A percentile compares a stretch with the other conserved stretches of the same genome.
These are phyloP conservation scores for Sporothrix humicola DNA, from an alignment of 2,329 filamentous ascomycete species.

Conservation along the genomic window DNA sequence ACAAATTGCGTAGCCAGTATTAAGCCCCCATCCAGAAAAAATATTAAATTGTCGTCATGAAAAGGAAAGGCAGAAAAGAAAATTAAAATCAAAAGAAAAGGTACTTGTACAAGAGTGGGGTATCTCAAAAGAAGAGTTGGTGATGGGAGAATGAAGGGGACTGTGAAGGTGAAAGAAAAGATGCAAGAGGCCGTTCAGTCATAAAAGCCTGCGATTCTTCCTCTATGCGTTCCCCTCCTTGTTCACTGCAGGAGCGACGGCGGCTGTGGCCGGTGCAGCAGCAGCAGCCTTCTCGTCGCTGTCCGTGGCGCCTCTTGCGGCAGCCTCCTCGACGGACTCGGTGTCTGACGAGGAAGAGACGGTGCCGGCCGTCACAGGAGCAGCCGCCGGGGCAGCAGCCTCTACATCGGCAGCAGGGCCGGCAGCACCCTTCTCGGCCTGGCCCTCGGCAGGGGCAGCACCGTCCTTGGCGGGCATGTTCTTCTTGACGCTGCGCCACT, in stretches of 20 bases:
- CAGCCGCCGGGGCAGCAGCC: background rate
- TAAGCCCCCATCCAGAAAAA: background rate
- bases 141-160: too few relatives aligned
- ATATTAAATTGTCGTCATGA: too few relatives aligned
- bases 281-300: background rate
- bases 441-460: slow-evolving; percentile 39
- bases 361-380: background rate
- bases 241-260: background rate
- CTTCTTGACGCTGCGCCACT: slow-evolving; percentile 61
- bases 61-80: background rate
- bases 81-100: background rate
- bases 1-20: background rate
- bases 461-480: slow-evolving; percentile 38
- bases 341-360: background rate
- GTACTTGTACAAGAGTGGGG: slow-evolving; percentile 16
- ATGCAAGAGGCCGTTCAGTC: slow-evolving; percentile 8
- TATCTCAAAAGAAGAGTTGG: slow-evolving; percentile 1
- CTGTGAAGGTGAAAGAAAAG: background rate
- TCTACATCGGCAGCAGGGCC: background rate
- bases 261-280: background rate
- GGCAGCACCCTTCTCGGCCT: slow-evolving; percentile 26
- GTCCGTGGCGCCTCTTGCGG: background rate
- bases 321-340: background rate
- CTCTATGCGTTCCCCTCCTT: background rate
- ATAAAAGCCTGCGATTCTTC: background rate